These are phyloP conservation scores for Rhodocollybia butyracea DNA, from an alignment of 768 basidiomycete genomes.

Conservation along the genomic window DNA sequence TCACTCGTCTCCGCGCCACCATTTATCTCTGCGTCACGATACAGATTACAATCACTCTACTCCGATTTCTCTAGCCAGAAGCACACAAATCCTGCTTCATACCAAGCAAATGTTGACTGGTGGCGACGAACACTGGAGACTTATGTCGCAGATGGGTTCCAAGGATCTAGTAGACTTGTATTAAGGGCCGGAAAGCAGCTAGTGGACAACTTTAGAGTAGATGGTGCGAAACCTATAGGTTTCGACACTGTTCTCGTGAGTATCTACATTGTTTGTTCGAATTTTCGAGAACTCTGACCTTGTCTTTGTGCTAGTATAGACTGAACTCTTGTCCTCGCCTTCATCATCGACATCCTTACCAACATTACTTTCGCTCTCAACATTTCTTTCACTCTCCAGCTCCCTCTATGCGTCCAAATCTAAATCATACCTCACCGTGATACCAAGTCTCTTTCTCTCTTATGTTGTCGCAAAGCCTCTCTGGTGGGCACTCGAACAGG, in stretches of 20 bases:
- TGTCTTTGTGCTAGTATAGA: conserved; percentile 35
- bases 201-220: conserved; percentile 57
- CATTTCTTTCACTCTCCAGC: conserved; percentile 52
- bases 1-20: conserved; percentile 34
- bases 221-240: conserved; percentile 71
- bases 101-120: conserved; percentile 80
- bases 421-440: conserved; percentile 18
- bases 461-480: conserved; percentile 75
- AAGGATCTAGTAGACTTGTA: conserved; percentile 53
- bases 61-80: conserved; percentile 86
- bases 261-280: conserved; percentile 14
- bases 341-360: conserved; percentile 11
- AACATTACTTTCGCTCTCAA: conserved; percentile 42
- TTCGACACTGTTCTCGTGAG: conserved; percentile 73
- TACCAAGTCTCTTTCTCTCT: conserved; percentile 66
- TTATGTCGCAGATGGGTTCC: conserved; percentile 56
- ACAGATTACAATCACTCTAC: conserved; percentile 77
- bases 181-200: conserved; percentile 53
- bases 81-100: conserved; percentile 80
- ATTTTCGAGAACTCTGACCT: background rate
- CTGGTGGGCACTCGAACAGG: conserved; percentile 84
- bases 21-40: conserved; percentile 42
- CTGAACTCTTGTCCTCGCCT: conserved; percentile 50
- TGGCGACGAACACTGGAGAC: conserved; percentile 72
- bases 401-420: conserved; percentile 71